phyloP scores from a whole-genome alignment of 768 basidiomycete genomes.

The Glaciozyma antarctica region DNA sequence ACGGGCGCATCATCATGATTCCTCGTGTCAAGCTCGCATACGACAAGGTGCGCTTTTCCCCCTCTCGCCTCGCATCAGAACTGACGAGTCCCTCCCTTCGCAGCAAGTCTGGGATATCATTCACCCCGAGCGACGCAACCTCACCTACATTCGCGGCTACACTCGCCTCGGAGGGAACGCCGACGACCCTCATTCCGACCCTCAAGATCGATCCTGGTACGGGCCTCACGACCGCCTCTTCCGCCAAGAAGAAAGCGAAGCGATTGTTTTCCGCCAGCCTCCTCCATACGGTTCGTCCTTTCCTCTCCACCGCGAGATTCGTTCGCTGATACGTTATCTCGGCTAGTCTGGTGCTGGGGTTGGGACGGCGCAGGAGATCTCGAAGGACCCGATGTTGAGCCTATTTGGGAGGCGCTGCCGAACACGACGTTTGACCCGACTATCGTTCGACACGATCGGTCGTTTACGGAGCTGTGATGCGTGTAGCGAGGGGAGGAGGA shows the following conservation, averaged over 20 bases:
- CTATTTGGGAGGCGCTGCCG: constrained; percentile 68
- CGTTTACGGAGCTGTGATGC: constrained; percentile 19
- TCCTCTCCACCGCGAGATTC: background rate
- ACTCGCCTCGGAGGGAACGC: constrained; percentile 89
- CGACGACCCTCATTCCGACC: constrained; percentile 90
- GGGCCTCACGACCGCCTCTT: constrained; percentile 94
- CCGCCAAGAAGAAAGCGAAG: constrained; percentile 71
- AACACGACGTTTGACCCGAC: constrained; percentile 32
- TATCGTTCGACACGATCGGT: constrained; percentile 33
- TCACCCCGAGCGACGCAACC: constrained; percentile 77
- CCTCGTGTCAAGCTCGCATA: constrained; percentile 94
- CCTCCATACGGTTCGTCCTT: constrained; percentile 68
- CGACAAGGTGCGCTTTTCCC: constrained; percentile 54
- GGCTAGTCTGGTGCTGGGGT: constrained; percentile 95
- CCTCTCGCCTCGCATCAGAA: background rate
- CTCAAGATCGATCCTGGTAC: constrained; percentile 96
- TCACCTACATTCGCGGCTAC: constrained; percentile 92
- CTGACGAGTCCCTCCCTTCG: background rate
- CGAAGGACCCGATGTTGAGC: constrained; percentile 94
- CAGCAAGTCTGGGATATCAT: constrained; percentile 92
- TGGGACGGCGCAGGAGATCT: constrained; percentile 99
- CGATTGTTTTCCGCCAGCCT: constrained; percentile 64
- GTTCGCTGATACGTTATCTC: background rate
- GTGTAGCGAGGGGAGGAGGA: background rate
- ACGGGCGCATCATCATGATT: constrained; percentile 95